Conservation (phyloP, 139 green algal genomes). For the Coccomyxa sp. region DNA sequence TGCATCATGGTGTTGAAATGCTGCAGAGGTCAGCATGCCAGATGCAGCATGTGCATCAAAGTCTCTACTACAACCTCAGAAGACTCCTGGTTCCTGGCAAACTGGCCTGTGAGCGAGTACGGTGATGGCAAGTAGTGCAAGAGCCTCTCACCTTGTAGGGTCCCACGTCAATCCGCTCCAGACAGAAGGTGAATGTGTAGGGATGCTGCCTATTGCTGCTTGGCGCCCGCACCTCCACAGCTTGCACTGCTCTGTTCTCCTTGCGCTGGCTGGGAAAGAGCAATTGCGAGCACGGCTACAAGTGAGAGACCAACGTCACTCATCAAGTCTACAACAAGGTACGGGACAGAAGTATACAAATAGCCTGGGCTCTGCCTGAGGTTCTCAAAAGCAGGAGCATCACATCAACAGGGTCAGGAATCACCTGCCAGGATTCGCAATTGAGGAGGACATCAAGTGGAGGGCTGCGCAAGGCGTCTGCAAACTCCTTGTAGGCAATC, state of each 20-base stretch:
- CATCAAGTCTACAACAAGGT: too few relatives aligned
- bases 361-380: too few relatives aligned
- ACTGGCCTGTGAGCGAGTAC: too few relatives aligned
- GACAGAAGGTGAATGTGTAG: slow-evolving; percentile 54
- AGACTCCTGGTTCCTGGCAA: too few relatives aligned
- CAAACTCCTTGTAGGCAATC: slow-evolving; percentile 43
- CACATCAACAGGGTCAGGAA: background rate
- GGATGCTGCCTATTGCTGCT: slow-evolving; percentile 7
- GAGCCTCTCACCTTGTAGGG: slow-evolving; percentile 22
- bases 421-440: slow-evolving; percentile 50
- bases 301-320: too few relatives aligned
- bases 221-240: slow-evolving; percentile 29
- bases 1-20: background rate
- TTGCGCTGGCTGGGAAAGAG: slow-evolving; percentile 42
- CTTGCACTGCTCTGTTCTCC: slow-evolving; percentile 43
- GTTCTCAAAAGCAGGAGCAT: background rate
- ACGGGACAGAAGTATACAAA: too few relatives aligned
- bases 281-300: slow-evolving; percentile 26
- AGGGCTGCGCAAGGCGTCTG: slow-evolving; percentile 30
- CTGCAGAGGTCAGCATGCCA: background rate
- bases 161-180: slow-evolving; percentile 37
- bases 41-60: background rate
- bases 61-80: background rate
- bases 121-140: background rate
- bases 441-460: slow-evolving; percentile 42